Evolutionary conservation across 1,284 basidiomycete species (phyloP).

Genomic region (Cryptococcus sp.): DNA sequence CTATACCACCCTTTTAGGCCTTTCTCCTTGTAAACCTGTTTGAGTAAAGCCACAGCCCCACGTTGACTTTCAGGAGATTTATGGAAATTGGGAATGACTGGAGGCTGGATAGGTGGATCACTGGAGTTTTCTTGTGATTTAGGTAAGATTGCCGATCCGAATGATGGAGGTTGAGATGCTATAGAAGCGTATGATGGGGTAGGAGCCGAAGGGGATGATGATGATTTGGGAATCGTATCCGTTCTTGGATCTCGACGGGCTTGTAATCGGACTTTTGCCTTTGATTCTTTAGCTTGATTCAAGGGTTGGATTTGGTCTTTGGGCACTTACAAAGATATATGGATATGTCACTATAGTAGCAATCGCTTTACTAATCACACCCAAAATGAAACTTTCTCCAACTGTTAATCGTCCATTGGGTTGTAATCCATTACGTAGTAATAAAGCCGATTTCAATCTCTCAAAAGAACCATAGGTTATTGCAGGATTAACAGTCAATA

Average conservation of each 20-base stretch:
- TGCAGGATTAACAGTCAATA: conserved; percentile 93
- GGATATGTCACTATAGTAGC: conserved; percentile 77
- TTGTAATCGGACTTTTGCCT: conserved; percentile 95
- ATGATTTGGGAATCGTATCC: background rate
- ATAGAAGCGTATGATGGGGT: conserved; percentile 1
- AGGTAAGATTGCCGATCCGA: background rate
- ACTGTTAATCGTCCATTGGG: conserved; percentile 50
- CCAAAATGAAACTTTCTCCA: conserved; percentile 75
- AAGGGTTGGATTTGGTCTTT: background rate
- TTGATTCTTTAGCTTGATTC: conserved; percentile 9
- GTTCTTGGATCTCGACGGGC: conserved; percentile 49
- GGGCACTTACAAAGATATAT: conserved; percentile 42
- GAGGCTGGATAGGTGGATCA: background rate
- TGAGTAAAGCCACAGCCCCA: conserved; percentile 54
- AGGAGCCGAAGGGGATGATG: background rate
- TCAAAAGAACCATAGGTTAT: conserved; percentile 98
- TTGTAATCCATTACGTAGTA: conserved; percentile 38
- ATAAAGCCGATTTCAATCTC: conserved; percentile 62
- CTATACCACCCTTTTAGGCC: conserved; percentile 92
- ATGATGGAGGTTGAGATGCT: background rate
- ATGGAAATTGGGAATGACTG: too few species aligned
- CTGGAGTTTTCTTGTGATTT: background rate
- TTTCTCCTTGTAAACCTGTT: conserved; percentile 66
- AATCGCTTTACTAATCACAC: conserved; percentile 91
- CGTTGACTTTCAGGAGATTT: background rate